A percentile compares a stretch with the other conserved stretches of the same genome.
Conservation (phyloP, 257 asterid genomes). For the Schizonepeta tenuifolia region DNA sequence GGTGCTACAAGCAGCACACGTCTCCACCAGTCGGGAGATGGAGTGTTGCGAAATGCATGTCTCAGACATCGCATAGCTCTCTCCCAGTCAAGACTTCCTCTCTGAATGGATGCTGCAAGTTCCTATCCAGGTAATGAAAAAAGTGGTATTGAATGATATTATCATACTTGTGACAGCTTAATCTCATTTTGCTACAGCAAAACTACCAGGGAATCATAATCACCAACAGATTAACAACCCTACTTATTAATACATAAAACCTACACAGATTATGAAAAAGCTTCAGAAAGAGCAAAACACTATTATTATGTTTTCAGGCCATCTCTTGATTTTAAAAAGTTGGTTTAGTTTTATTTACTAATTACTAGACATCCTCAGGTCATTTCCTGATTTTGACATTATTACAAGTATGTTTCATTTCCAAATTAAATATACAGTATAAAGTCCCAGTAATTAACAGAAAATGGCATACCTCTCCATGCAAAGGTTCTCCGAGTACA, state of each 20-base stretch:
- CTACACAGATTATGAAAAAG: background rate
- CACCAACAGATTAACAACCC: constrained; percentile 3
- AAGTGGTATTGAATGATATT: constrained; percentile 19
- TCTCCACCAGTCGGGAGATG: constrained; percentile 99
- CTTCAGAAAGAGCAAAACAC: constrained; percentile 18
- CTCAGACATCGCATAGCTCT: constrained; percentile 93
- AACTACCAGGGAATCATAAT: constrained; percentile 13
- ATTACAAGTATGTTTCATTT: background rate
- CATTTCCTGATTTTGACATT: constrained; percentile 11
- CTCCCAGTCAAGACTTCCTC: constrained; percentile 98
- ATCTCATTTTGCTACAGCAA: constrained; percentile 14
- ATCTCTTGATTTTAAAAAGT: background rate
- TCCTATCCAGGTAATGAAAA: constrained; percentile 56
- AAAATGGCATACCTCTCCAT: constrained; percentile 83
- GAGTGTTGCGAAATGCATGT: constrained; percentile 96
- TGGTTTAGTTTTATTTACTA: background rate
- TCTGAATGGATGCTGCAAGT: constrained; percentile 90
- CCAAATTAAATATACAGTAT: constrained; percentile 11
- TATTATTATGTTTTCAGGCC: constrained; percentile 1
- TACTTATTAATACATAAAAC: background rate
- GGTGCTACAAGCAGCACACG: constrained; percentile 98
- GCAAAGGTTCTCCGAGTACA: constrained; percentile 98
- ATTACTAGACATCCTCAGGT: background rate
- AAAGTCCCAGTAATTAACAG: constrained; percentile 23
- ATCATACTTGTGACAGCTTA: constrained; percentile 25